Percentiles rank a stretch among this genome's conserved stretches.
Evolutionary conservation across 768 basidiomycete genomes (phyloP).

Genomic region (Leccinum obscurum): DNA sequence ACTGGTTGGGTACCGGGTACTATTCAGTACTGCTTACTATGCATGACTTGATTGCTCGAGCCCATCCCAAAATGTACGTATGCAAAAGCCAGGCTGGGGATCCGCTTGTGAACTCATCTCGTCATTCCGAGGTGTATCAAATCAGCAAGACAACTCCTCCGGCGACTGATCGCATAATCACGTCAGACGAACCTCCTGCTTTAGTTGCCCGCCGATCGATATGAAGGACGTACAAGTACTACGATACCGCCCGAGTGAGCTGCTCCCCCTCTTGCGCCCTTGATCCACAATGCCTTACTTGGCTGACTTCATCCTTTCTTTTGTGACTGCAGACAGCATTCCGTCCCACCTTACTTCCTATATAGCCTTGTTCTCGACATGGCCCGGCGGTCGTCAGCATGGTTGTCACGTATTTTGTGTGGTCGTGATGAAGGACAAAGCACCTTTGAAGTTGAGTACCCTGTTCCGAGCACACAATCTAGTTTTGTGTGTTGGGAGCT

Average conservation of each 20-base stretch:
- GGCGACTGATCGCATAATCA: no score
- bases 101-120: no score
- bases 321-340: slow-evolving; percentile 40
- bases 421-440: slow-evolving; percentile 80
- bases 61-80: no score
- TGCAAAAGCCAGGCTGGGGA: no score
- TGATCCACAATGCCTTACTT: slow-evolving; percentile 57
- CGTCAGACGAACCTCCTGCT: no score
- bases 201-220: not conserved
- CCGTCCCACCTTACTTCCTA: slow-evolving; percentile 61
- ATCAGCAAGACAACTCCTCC: no score
- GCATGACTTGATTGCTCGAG: no score
- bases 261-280: not conserved
- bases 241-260: no score
- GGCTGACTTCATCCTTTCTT: slow-evolving; percentile 63
- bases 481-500: slow-evolving; percentile 76
- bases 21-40: no score
- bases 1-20: no score
- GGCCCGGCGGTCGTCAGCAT: slow-evolving; percentile 61
- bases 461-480: slow-evolving; percentile 90
- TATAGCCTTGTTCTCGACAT: slow-evolving; percentile 75
- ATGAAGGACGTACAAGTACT: no score
- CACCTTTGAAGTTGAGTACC: slow-evolving; percentile 67
- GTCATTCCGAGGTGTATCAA: no score
- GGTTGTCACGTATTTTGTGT: slow-evolving; percentile 72